Conservation (phyloP, 495 filamentous ascomycete genomes). For the Talaromyces stipitatus region DNA sequence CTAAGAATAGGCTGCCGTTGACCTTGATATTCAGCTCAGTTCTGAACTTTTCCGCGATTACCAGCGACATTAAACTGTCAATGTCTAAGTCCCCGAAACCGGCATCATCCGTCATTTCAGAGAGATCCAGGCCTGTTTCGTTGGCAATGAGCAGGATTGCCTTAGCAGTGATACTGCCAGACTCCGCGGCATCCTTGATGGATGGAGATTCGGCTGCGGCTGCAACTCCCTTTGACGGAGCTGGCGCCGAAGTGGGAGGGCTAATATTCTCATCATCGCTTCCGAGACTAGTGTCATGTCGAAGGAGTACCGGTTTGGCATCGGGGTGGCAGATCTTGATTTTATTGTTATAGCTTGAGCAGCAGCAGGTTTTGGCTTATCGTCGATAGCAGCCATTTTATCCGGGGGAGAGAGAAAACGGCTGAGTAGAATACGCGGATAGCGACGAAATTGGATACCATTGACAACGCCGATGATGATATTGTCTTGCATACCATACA, state of each 20-base stretch:
- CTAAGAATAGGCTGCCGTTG: constrained; percentile 26
- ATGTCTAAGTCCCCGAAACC: constrained; percentile 30
- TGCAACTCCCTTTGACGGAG: no score
- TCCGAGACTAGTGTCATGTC: no score
- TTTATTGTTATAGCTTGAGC: no score
- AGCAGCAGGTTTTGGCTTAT: no score
- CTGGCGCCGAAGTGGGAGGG: no score
- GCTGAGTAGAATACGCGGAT: constrained; percentile 23
- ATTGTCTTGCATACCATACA: constrained; percentile 29
- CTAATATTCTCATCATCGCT: no score
- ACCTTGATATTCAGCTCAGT: constrained; percentile 27
- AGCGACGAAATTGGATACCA: constrained; percentile 24
- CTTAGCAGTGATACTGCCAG: constrained; percentile 3
- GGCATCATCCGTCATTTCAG: constrained; percentile 22
- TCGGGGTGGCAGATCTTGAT: no score
- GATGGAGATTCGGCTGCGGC: no score
- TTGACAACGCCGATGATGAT: constrained; percentile 25
- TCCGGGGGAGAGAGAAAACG: constrained; percentile 25
- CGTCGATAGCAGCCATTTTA: neutral
- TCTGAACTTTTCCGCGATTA: constrained; percentile 25
- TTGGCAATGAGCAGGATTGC: constrained; percentile 28
- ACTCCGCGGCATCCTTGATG: neutral
- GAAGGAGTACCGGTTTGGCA: no score
- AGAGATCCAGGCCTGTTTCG: constrained; percentile 24
- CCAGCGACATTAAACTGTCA: constrained; percentile 35